Conservation (phyloP, 108 stramenopile genomes). For the Seminavis robusta region DNA sequence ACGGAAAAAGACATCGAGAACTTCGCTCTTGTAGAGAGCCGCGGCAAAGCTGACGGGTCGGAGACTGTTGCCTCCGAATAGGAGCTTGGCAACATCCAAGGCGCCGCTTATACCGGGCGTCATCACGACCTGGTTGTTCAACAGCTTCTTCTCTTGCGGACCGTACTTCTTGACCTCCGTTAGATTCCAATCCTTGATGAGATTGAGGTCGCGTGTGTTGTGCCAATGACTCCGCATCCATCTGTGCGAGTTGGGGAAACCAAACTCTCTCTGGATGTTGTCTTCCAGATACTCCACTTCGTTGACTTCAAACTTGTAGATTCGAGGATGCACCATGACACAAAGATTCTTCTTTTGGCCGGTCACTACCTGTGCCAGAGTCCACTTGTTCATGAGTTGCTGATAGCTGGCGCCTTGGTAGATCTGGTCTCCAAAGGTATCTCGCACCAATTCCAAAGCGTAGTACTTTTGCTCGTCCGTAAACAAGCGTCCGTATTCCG, state of each 20-base stretch:
- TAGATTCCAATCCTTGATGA: conserved; percentile 39
- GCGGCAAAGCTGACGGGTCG: conserved; percentile 42
- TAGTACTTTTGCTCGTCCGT: conserved; percentile 25
- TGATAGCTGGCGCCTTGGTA: conserved; percentile 10
- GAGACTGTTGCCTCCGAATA: conserved; percentile 26
- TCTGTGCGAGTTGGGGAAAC: conserved; percentile 21
- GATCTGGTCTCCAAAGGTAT: conserved; percentile 27
- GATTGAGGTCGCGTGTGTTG: conserved; percentile 36
- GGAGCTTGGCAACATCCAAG: conserved; percentile 24
- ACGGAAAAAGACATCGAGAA: conserved; percentile 35
- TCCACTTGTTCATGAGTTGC: conserved; percentile 14
- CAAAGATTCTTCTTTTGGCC: conserved; percentile 19
- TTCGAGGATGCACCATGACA: conserved; percentile 35
- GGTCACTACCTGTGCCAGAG: conserved; percentile 24
- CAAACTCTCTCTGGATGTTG: conserved; percentile 25
- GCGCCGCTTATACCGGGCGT: conserved; percentile 43
- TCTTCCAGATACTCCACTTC: conserved; percentile 19
- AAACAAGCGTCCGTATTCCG: conserved; percentile 37
- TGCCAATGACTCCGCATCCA: conserved; percentile 44
- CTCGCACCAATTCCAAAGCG: conserved; percentile 29
- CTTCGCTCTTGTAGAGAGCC: conserved; percentile 32
- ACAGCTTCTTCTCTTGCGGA: conserved; percentile 19
- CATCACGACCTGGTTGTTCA: conserved; percentile 44
- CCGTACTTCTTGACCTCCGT: conserved; percentile 28
- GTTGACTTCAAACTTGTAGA: conserved; percentile 33